Percentiles rank a stretch among this genome's conserved stretches.
These are phyloP conservation scores for Arthrobotrys sinensis DNA, from an alignment of 2,329 filamentous ascomycete genomes.

Conservation along the genomic window DNA sequence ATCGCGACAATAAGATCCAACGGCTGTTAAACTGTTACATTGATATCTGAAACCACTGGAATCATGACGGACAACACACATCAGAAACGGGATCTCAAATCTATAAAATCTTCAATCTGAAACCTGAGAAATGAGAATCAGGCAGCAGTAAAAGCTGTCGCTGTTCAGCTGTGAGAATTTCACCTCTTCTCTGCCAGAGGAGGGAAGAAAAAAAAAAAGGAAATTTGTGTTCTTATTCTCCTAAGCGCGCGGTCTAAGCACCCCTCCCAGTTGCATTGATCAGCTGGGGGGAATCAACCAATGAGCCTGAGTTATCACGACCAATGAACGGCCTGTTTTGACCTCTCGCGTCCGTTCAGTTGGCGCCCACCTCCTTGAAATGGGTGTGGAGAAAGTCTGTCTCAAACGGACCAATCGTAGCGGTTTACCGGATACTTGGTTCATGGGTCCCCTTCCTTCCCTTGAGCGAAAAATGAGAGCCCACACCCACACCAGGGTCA, in stretches of 20 bases:
- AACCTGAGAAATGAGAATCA: slow-evolving; percentile 61
- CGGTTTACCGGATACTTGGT: slow-evolving; percentile 61
- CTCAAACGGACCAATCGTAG: slow-evolving; percentile 57
- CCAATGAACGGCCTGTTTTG: slow-evolving; percentile 49
- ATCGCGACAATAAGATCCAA: slow-evolving; percentile 6
- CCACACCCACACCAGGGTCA: slow-evolving; percentile 39
- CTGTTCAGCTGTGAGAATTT: slow-evolving; percentile 27
- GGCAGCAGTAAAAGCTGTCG: slow-evolving; percentile 42
- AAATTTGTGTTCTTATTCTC: slow-evolving; percentile 44
- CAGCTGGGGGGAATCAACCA: slow-evolving; percentile 56
- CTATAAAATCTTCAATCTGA: slow-evolving; percentile 52
- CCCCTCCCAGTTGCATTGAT: slow-evolving; percentile 57
- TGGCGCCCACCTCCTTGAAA: slow-evolving; percentile 61
- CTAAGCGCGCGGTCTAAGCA: slow-evolving; percentile 61
- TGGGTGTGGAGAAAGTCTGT: slow-evolving; percentile 51
- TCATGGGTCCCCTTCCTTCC: slow-evolving; percentile 61
- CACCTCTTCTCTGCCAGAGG: slow-evolving; percentile 12
- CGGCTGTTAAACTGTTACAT: slow-evolving; percentile 25
- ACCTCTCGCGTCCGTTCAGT: slow-evolving; percentile 58
- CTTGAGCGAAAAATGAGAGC: slow-evolving; percentile 55
- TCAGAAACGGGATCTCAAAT: slow-evolving; percentile 43
- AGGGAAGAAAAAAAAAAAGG: slow-evolving; percentile 19
- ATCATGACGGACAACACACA: slow-evolving; percentile 27
- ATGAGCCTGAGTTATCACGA: slow-evolving; percentile 37
- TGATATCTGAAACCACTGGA: slow-evolving; percentile 32